Evolutionary conservation across 345 rosid species (phyloP), one percentile per base, ranked within the genome.

Genomic region (Rhodamnia argentea): DNA sequence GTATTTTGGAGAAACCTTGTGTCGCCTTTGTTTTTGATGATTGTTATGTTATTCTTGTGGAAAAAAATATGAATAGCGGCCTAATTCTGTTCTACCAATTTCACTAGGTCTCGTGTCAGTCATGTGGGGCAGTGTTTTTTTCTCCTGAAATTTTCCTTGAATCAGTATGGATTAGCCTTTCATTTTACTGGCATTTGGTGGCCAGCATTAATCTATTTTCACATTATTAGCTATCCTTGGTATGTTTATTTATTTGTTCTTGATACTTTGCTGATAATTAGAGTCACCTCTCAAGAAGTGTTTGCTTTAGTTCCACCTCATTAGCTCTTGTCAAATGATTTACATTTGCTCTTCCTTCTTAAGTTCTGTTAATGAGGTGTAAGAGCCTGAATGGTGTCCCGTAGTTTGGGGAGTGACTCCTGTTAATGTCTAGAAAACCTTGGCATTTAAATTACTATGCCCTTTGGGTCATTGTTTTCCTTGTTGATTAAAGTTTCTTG

Each of bases 1-100:
- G 98, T 97, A 90, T 70, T 62, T n/a, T 24, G 26, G n/a, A 29
- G 20, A 86, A 47, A 11, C 44, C 32, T 60, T 51, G 47, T 56
- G 59, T 32, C 82, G 83, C 84, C 54, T 82, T 55, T 51, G 32
- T 81, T 81, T 81, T 70, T 37, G 14, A 62, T 62, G 78, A 44
- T 70, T 32, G 9, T 70, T 32, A 32, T 4, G 47, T 70, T 32
- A 32, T 32, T 64, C 78, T 70, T 32, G 78, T 70, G 47, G 78
- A 16, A 6, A 64, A 32, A 32, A 32, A 62, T 29, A 62, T 32
- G 47, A 70, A 64, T 32, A 18, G 42, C 1, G 5, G 42, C 76
- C 76, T 16, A 64, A 64, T 20, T 32, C 76, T 64, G 42, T 32
- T 16, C 76, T 64, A 64, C 22, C 12, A 16, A 64, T 29, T 32